Percentiles rank a stretch among this genome's conserved stretches.
phyloP scores from a whole-genome alignment of 768 basidiomycete species.

The Boletus reticuloceps region DNA sequence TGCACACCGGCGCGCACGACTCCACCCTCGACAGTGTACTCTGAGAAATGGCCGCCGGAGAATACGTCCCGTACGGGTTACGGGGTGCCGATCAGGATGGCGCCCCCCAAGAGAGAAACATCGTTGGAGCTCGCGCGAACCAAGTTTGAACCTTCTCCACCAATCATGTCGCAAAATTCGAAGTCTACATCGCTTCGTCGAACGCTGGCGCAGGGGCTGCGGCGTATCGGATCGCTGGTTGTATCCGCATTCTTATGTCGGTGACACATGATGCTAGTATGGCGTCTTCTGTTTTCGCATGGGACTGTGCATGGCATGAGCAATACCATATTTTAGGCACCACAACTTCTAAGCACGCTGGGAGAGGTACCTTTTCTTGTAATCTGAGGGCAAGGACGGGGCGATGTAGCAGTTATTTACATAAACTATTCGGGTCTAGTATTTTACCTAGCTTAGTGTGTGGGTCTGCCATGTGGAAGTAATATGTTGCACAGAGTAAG shows the following conservation, averaged over 20 bases:
- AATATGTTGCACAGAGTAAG: constrained; percentile 23
- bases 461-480: constrained; percentile 19
- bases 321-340: constrained; percentile 22
- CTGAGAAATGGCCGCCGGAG: constrained; percentile 31
- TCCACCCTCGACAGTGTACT: constrained; percentile 28
- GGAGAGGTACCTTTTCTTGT: constrained; percentile 7
- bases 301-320: constrained; percentile 24
- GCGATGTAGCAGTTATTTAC: constrained; percentile 25
- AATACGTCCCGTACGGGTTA: constrained; percentile 22
- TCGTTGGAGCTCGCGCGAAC: constrained; percentile 23
- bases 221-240: constrained; percentile 28
- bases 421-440: constrained; percentile 22
- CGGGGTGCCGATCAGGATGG: constrained; percentile 21
- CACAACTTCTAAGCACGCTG: constrained; percentile 3
- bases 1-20: constrained; percentile 29
- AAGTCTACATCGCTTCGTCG: constrained; percentile 25
- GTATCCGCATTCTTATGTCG: constrained; percentile 31
- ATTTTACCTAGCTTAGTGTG: constrained; percentile 7
- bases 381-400: constrained; percentile 13
- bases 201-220: constrained; percentile 24
- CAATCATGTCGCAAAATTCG: constrained; percentile 19
- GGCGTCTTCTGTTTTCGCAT: constrained; percentile 7
- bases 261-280: constrained; percentile 17
- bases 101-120: constrained; percentile 18
- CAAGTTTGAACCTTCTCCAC: constrained; percentile 19